Base-by-base conservation (phyloP, 1,284 basidiomycete species). In the Apiotrichum mycotoxinovorans region DNA sequence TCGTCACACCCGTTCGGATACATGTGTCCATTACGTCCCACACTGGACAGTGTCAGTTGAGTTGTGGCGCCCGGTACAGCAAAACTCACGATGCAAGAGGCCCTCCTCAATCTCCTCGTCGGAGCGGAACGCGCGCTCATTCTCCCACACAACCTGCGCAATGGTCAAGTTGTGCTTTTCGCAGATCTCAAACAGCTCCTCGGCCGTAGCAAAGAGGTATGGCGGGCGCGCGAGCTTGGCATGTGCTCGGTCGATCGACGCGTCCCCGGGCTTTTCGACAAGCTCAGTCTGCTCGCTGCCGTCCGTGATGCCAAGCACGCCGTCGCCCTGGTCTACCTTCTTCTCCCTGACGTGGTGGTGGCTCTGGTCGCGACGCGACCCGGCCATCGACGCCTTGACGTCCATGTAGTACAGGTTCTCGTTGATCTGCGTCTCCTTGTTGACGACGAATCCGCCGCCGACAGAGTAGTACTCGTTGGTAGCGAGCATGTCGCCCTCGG, bases 321-420 rank as follows among this genome's bases (percentile, higher is more conserved):
- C 30, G n/a, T 35, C 12, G 35, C 20, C 25, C 26, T 48, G 17
- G 40, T 22, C 15, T 40, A 15, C 30, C 15, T 22, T 8, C 38
- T 54, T 26, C 11, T 33, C 18, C 20, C 25, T 38, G 12, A 12
- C 25, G 48, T 14, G n/a, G 47, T 41, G 22, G 14, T n/a, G 14
- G 11, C 47, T 47, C 46, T 50, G 88, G 63, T 89, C 84, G 26
- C 91, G 78, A 33, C 94, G 83, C 26, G 87, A 86, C 53, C 88
- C 86, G 7, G 94, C 93, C 14, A 82, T 81, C 49, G 80, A 79
- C 72, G 92, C 89, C 70, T 92, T 84, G n/a, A 94, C 88, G n/a
- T 90, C 86, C 73, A 92, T 92, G 82, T 97, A 97, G 74, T 91
- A 97, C 63, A 97, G 74, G 73, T 98, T 97, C 78, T 98, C 94